Evolutionary conservation across 192 early-diverging fungal species (phyloP), one percentile per base, ranked within the genome.

Genomic region (Linnemannia zychae): DNA sequence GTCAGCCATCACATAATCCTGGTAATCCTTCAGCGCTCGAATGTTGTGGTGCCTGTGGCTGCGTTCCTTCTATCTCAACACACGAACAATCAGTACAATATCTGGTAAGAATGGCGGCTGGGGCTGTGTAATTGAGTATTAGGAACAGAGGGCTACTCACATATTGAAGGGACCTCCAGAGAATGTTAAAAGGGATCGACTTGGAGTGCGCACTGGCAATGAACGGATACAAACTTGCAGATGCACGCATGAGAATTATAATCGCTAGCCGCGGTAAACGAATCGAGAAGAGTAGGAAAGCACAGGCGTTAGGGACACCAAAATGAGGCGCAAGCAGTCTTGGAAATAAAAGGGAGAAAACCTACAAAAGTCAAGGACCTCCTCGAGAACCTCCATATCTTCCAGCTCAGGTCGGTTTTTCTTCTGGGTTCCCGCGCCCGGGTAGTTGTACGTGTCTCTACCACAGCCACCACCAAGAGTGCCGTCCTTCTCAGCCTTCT

Each of bases 341-440:
- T 44, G 9, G 4, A 6, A 15, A 16, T 22, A 18, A 31, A 17
- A n/a, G 15, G n/a, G 48, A 48, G 36, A 46, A 20, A 13, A 74
- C 82, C 24, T 84, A 84, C 82, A 44, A 40, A 84, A 84, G 37
- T 84, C 76, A 40, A 84, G 77, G 2, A 84, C 76, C 31, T 84
- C 82, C 17, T 78, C 72, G 28, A 84, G 36, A 22, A 84, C 72
- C 2, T 78, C 67, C 60, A 79, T 66, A n/a, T 84, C 77, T 52
- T 84, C 82, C 38, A 84, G 44, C 33, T 84, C 82, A 17, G 77
- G 73, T 0, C 47, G 20, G 4, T 34, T 53, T 15, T 71, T 71
- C 44, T 74, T 79, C 52, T 49, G 15, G 31, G 46, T 20, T 70
- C 48, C 24, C 75, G 66, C 67, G 46, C 47, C 22, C 18, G 28